phyloP scores from a whole-genome alignment of 257 asterid genomes.

The Galeopsis tetrahit region DNA sequence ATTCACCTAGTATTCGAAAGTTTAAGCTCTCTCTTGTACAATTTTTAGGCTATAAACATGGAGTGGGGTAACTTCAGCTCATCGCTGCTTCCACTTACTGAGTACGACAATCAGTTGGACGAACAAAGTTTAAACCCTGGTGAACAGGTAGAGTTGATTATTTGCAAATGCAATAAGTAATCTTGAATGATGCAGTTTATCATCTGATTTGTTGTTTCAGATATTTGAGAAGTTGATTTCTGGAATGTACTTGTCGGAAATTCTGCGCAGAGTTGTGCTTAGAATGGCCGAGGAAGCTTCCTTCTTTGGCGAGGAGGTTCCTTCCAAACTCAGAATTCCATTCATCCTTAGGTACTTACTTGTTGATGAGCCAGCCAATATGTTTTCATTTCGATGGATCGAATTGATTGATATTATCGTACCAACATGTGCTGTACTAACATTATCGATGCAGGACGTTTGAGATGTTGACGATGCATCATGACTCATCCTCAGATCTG shows the following conservation, averaged over 20 bases:
- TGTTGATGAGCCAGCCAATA: neutral
- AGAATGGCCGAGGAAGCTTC: constrained; percentile 78
- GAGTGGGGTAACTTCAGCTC: constrained; percentile 97
- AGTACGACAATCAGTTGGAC: constrained; percentile 73
- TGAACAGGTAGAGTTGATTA: constrained; percentile 59
- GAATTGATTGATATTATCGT: constrained; percentile 12
- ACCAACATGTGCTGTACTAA: neutral
- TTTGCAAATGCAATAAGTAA: neutral
- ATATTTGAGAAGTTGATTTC: constrained; percentile 82
- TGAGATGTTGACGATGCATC: constrained; percentile 85
- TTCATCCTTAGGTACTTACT: constrained; percentile 59
- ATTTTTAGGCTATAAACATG: constrained; percentile 82
- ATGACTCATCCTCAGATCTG: constrained; percentile 71
- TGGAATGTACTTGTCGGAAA: constrained; percentile 95
- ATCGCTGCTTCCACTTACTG: constrained; percentile 85
- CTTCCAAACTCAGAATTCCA: constrained; percentile 63
- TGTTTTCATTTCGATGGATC: constrained; percentile 12
- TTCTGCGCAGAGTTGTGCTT: constrained; percentile 73
- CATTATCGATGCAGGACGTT: constrained; percentile 63
- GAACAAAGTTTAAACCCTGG: constrained; percentile 81
- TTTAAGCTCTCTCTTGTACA: constrained; percentile 22
- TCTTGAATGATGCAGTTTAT: neutral
- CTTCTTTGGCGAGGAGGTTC: constrained; percentile 83
- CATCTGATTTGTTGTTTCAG: constrained; percentile 37
- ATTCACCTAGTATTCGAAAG: neutral